Conservation (phyloP, 2,329 filamentous ascomycete species). For the Colletotrichum incanum region DNA sequence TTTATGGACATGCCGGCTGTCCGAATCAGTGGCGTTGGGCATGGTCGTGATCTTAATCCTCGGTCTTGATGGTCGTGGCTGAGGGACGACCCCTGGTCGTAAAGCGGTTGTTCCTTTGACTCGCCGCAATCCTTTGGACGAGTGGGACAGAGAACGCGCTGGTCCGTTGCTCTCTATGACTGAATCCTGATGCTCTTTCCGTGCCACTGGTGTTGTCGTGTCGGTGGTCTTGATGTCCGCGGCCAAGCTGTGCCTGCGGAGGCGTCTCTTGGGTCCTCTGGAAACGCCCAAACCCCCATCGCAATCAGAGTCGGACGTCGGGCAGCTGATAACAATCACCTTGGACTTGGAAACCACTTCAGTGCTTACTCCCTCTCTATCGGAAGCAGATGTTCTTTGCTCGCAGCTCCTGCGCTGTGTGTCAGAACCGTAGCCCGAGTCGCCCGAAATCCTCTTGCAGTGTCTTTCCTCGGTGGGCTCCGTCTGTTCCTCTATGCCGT, state of each 20-base stretch:
- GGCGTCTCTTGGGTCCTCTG: background rate
- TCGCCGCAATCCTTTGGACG: slow-evolving; percentile 14
- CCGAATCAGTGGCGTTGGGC: no score
- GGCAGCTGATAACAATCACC: background rate
- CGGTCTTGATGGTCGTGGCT: background rate
- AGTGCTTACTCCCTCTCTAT: background rate
- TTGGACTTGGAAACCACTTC: background rate
- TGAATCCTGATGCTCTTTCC: no score
- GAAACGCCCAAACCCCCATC: background rate
- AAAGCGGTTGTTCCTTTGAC: slow-evolving; percentile 19
- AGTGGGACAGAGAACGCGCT: background rate
- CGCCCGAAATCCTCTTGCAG: slow-evolving; percentile 22
- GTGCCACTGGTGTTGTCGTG: background rate
- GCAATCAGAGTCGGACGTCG: slow-evolving; percentile 1
- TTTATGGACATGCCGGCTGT: background rate
- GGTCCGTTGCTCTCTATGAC: background rate
- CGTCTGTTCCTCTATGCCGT: background rate
- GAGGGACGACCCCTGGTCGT: background rate
- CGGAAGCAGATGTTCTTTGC: background rate
- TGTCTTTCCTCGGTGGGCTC: background rate
- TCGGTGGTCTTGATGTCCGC: background rate
- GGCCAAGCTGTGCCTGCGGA: background rate
- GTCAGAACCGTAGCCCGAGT: slow-evolving; percentile 34
- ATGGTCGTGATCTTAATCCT: background rate
- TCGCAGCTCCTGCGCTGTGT: background rate